Evolutionary conservation across 2,329 filamentous ascomycete genomes (phyloP).

Genomic region (Ramularia endophylla): DNA sequence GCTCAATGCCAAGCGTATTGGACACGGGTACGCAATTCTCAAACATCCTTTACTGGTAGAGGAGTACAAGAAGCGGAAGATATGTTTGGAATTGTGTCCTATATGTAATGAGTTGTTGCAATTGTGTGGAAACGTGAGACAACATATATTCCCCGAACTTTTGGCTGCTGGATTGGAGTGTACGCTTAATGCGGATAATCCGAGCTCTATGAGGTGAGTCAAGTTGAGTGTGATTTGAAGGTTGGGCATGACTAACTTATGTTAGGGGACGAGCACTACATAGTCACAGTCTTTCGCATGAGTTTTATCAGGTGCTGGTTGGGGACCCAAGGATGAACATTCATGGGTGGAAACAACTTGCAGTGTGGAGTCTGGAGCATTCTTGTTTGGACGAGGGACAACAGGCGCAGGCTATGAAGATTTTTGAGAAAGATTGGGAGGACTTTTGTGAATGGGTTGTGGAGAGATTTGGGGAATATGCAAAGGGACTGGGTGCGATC

Average conservation of each 20-base stretch:
- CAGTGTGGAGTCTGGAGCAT: slow-evolving; percentile 42
- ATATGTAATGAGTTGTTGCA: slow-evolving; percentile 73
- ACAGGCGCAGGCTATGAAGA: slow-evolving; percentile 27
- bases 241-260: slow-evolving; percentile 1
- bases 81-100: slow-evolving; percentile 71
- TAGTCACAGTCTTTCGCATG: slow-evolving; percentile 65
- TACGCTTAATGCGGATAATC: slow-evolving; percentile 69
- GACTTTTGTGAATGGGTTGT: slow-evolving; percentile 52
- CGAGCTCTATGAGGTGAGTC: slow-evolving; percentile 60
- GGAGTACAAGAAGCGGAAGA: slow-evolving; percentile 55
- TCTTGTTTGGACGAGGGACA: slow-evolving; percentile 40
- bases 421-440: slow-evolving; percentile 55
- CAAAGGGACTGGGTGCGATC: slow-evolving; percentile 7
- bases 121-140: slow-evolving; percentile 58
- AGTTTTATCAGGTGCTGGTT: slow-evolving; percentile 71
- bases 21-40: slow-evolving; percentile 65
- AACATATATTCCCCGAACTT: slow-evolving; percentile 62
- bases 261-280: slow-evolving; percentile 11
- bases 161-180: slow-evolving; percentile 69
- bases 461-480: slow-evolving; percentile 27
- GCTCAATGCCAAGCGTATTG: slow-evolving; percentile 62
- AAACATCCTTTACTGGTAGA: slow-evolving; percentile 62
- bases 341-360: slow-evolving; percentile 63
- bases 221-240: background rate
- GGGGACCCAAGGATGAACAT: slow-evolving; percentile 62